Base-by-base conservation (phyloP, 208 protist species). In the Tritrichomonas musculus region DNA sequence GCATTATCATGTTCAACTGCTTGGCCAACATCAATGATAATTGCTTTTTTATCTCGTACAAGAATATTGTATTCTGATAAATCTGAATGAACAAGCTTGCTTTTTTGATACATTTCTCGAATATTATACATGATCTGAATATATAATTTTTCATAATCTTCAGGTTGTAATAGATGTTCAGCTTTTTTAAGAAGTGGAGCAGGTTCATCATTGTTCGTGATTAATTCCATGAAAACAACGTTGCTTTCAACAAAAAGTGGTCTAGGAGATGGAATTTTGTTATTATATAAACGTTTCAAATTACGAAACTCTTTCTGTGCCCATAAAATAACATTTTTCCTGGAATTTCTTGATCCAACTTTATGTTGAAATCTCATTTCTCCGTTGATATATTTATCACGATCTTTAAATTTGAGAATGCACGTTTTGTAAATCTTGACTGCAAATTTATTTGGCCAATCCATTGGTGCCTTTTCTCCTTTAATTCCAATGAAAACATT, bases 251-350 rank as follows among this genome's bases (percentile, higher is more conserved):
- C 95, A 39, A 98, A 30, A 88, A 97, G 95, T 95, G 95, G 98
- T 96, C 36, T 96, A 92, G 94, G 98, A 96, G 44, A 97, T 92
- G 97, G 96, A 41, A 99, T 97, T 41, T 96, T 96, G 9, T 82
- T 82, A 4, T 44, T 39, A 22, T 95, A 0, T 17, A 95, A 96
- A 30, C 98, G 96, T 20, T 95, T 97, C 0, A 99, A 95, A 96
- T 99, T 99, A 44, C 98, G 95, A 25, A 97, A 97, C 95, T 99
- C 98, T 95, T 99, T 99, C 95, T 99, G 98, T 0, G 99, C 98
- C 97, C 97, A 98, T n/a, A 97, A 49, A 41, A 92, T 77, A 11
- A 97, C 95, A 94, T 95, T 94, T 73, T 99, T 99, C 77, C 98
- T 96, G 33, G 98, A 98, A 95, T 99, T 99, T 93, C 96, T 96